Conservation (phyloP, 495 filamentous ascomycete genomes). For the Poronia punctata region DNA sequence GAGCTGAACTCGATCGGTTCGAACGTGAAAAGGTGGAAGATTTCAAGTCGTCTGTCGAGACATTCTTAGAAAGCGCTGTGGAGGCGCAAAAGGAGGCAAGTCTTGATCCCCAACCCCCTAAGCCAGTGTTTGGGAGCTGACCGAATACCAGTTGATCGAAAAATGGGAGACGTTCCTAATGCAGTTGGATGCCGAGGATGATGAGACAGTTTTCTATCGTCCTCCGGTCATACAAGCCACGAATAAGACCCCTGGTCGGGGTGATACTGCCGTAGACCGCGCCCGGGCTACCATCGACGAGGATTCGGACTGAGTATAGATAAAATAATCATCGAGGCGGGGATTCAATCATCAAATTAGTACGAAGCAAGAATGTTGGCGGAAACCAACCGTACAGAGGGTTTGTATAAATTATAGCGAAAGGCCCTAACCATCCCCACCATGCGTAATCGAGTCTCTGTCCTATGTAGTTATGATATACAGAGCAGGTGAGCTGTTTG, state of each 20-base stretch:
- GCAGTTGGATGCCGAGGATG: constrained; percentile 89
- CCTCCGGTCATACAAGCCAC: constrained; percentile 42
- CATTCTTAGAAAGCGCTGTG: constrained; percentile 90
- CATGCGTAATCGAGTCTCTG: no score
- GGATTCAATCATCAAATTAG: no score
- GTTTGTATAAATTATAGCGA: no score
- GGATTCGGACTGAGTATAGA: constrained; percentile 38
- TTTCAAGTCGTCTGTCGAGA: constrained; percentile 97
- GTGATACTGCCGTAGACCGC: constrained; percentile 42
- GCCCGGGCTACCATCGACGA: constrained; percentile 45
- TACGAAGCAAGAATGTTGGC: no score
- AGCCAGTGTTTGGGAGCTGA: not conserved
- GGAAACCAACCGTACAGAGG: no score
- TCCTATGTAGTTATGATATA: no score
- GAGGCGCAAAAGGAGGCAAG: constrained; percentile 97
- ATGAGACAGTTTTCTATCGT: constrained; percentile 70
- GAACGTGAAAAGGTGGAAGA: constrained; percentile 98
- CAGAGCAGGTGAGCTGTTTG: no score
- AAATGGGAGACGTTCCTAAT: constrained; percentile 97
- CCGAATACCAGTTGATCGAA: constrained; percentile 70
- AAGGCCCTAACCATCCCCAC: no score
- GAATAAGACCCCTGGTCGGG: constrained; percentile 35
- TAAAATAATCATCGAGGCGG: constrained; percentile 8
- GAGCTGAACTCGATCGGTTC: constrained; percentile 83
- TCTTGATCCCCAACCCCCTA: constrained; percentile 2